These are phyloP conservation scores for Camelina hispida DNA, from an alignment of 345 rosid genomes.

Conservation along the genomic window DNA sequence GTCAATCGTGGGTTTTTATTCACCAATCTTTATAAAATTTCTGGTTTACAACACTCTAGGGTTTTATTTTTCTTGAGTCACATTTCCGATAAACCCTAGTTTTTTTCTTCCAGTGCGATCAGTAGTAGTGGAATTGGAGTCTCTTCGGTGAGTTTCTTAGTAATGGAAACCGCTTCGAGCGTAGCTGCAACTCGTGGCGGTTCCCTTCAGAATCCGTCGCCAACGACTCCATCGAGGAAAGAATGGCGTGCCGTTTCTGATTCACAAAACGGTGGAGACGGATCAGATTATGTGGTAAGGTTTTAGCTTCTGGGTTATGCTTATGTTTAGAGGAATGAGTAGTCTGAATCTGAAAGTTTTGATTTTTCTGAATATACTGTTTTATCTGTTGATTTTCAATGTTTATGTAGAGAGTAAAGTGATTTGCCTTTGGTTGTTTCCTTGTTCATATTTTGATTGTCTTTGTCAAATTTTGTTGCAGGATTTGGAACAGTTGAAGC, in stretches of 20 bases:
- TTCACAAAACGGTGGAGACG: constrained; percentile 61
- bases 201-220: constrained; percentile 62
- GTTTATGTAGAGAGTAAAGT: too few species aligned
- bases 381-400: background rate
- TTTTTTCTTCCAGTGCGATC: constrained; percentile 20
- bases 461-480: constrained; percentile 30
- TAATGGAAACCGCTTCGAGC: constrained; percentile 80
- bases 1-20: constrained; percentile 2
- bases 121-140: constrained; percentile 33
- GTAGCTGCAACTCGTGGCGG: constrained; percentile 69
- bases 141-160: constrained; percentile 30
- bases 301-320: constrained; percentile 12
- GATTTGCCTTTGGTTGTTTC: background rate
- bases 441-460: background rate
- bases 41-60: too few species aligned
- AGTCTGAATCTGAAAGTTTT: constrained; percentile 16
- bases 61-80: constrained; percentile 33
- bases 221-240: constrained; percentile 56
- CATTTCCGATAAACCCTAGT: constrained; percentile 43
- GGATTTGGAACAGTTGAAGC: constrained; percentile 64
- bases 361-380: background rate
- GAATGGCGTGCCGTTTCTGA: constrained; percentile 98
- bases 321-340: constrained; percentile 1
- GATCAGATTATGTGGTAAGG: constrained; percentile 59
- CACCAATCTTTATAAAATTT: background rate